Conservation (phyloP, 306 rosid species). For the Phaseolus lunatus region DNA sequence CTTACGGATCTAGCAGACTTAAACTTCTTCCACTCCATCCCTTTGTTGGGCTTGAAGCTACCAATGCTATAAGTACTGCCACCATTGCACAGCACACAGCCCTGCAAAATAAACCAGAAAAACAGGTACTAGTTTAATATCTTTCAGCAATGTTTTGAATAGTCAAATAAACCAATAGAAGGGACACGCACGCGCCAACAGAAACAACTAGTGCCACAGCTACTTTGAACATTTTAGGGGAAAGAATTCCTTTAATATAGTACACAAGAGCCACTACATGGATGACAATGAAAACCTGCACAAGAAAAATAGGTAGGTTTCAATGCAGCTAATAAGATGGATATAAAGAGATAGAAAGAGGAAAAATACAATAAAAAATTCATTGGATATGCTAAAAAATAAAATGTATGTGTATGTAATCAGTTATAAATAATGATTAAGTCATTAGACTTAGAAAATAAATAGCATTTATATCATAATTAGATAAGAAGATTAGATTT, state of each 20-base stretch:
- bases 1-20: conserved; percentile 96
- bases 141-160: conserved; percentile 32
- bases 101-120: conserved; percentile 65
- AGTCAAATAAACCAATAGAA: conserved; percentile 36
- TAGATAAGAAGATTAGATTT: conserved; percentile 21
- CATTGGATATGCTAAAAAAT: neutral
- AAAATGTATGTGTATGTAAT: neutral
- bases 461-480: conserved; percentile 23
- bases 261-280: conserved; percentile 97
- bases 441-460: neutral
- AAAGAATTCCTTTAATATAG: conserved; percentile 88
- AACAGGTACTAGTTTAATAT: conserved; percentile 43
- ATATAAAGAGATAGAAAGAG: conserved; percentile 24
- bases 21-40: conserved; percentile 99
- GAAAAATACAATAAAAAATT: neutral
- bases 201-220: conserved; percentile 87
- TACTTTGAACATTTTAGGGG: conserved; percentile 93
- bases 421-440: conserved; percentile 4
- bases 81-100: conserved; percentile 70
- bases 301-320: conserved; percentile 40
- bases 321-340: conserved; percentile 33
- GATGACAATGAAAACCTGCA: conserved; percentile 92
- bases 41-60: conserved; percentile 97
- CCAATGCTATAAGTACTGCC: conserved; percentile 89
- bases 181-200: conserved; percentile 79